Evolutionary conservation across 176 grass and related monocot species (phyloP).

Genomic region (Hordeum marinum): DNA sequence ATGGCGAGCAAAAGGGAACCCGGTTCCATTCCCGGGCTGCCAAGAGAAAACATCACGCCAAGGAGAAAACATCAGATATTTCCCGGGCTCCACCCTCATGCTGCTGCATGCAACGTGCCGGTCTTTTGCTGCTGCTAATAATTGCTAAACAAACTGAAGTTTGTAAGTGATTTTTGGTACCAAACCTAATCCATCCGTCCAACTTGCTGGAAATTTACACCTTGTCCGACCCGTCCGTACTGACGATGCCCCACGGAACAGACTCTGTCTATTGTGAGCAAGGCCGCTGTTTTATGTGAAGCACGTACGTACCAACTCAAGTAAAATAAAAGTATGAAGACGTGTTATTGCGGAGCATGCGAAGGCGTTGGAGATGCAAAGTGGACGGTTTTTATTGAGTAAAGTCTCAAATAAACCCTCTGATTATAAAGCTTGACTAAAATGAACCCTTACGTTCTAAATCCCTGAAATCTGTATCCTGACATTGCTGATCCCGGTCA

Average conservation of each 20-base stretch:
- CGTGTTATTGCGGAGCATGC: too few species aligned
- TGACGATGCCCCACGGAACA: background rate
- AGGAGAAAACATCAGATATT: constrained; percentile 3
- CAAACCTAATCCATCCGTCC: background rate
- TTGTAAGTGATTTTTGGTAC: background rate
- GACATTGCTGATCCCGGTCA: too few species aligned
- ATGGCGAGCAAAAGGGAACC: background rate
- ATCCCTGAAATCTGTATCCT: too few species aligned
- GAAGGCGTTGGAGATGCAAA: too few species aligned
- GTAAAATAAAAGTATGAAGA: too few species aligned
- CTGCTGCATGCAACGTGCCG: background rate
- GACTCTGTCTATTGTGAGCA: background rate
- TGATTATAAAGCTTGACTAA: too few species aligned
- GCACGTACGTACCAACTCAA: too few species aligned
- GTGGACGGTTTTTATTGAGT: too few species aligned
- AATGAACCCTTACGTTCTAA: too few species aligned
- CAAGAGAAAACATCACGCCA: background rate
- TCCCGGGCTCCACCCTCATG: background rate
- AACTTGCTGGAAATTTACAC: background rate
- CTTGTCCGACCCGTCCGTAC: background rate
- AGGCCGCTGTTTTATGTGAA: background rate
- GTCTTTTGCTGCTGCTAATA: background rate
- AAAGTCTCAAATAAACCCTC: too few species aligned
- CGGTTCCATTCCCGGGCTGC: background rate
- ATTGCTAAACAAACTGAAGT: background rate